Evolutionary conservation across 129 eudicot species (phyloP).

Genomic region (Mikania micrantha): DNA sequence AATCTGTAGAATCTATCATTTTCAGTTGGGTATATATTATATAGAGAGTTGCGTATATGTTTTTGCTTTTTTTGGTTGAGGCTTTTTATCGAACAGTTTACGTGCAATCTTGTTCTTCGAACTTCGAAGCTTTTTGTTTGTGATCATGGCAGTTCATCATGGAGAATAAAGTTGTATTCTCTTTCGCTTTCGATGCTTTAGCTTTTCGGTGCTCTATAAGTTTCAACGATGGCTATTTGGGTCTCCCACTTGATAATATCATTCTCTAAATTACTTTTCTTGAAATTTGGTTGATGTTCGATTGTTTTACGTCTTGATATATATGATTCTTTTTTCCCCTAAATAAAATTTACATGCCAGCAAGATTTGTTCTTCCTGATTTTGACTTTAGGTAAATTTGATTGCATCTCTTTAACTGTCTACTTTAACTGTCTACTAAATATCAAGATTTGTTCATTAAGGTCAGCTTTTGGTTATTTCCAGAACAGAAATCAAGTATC

Average conservation of each 20-base stretch:
- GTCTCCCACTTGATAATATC: not conserved
- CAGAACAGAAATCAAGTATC: not conserved
- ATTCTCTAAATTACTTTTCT: too few relatives aligned
- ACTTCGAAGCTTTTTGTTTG: not conserved
- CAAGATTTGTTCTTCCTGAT: not conserved
- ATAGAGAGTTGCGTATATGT: conserved; percentile 2
- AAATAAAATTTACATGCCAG: not conserved
- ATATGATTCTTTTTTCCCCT: not conserved
- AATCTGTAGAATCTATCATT: conserved; percentile 5
- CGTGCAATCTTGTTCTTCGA: conserved; percentile 15
- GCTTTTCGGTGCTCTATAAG: conserved; percentile 7
- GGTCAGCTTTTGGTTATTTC: not conserved
- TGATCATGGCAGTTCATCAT: conserved; percentile 12
- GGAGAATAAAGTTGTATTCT: conserved; percentile 13
- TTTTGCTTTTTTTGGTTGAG: not conserved
- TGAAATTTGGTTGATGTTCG: not conserved
- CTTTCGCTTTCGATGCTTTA: conserved; percentile 3
- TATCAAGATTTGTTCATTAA: too few relatives aligned
- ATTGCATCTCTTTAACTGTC: too few relatives aligned
- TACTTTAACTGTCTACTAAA: too few relatives aligned
- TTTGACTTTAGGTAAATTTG: not conserved
- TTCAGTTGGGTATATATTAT: not conserved
- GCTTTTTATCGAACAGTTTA: conserved; percentile 23
- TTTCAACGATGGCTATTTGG: conserved; percentile 3
- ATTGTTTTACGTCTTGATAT: not conserved